Conservation (phyloP, 768 basidiomycete genomes). For the Boletus coccyginus region DNA sequence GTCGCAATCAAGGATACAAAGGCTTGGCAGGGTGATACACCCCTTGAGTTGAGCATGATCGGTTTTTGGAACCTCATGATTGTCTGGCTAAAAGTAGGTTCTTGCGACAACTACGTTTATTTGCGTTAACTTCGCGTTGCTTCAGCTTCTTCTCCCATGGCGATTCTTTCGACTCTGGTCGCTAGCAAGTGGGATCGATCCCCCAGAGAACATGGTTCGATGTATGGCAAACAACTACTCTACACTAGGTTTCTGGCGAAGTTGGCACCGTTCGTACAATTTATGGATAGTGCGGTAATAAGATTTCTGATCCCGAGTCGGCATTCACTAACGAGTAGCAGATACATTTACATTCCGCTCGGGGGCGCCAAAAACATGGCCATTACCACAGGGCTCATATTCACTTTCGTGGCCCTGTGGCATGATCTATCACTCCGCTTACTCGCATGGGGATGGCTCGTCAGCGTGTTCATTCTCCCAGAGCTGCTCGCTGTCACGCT, state of each 20-base stretch:
- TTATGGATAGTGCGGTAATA: slow-evolving; percentile 85
- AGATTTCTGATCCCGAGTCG: slow-evolving; percentile 4
- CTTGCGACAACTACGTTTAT: neutral
- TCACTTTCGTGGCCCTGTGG: slow-evolving; percentile 97
- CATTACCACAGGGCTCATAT: slow-evolving; percentile 73
- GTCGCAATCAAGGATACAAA: slow-evolving; percentile 91
- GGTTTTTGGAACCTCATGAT: slow-evolving; percentile 98
- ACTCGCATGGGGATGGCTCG: slow-evolving; percentile 96
- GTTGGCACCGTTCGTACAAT: slow-evolving; percentile 97
- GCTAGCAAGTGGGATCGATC: slow-evolving; percentile 80
- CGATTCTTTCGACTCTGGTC: slow-evolving; percentile 97
- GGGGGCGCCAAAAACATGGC: slow-evolving; percentile 64
- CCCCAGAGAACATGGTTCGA: slow-evolving; percentile 98
- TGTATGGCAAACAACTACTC: slow-evolving; percentile 99
- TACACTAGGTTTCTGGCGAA: slow-evolving; percentile 90
- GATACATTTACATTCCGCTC: slow-evolving; percentile 93
- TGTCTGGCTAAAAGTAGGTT: slow-evolving; percentile 89
- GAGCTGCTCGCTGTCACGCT: slow-evolving; percentile 65
- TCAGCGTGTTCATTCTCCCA: slow-evolving; percentile 86
- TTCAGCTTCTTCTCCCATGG: slow-evolving; percentile 89
- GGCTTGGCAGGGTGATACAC: slow-evolving; percentile 77
- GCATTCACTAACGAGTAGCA: slow-evolving; percentile 29
- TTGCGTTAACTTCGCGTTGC: neutral
- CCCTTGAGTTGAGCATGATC: slow-evolving; percentile 84
- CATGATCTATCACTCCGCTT: slow-evolving; percentile 89